Evolutionary conservation across 164 flowering plant genomes (phyloP).

Genomic region (Magnolia kwangsiensis): DNA sequence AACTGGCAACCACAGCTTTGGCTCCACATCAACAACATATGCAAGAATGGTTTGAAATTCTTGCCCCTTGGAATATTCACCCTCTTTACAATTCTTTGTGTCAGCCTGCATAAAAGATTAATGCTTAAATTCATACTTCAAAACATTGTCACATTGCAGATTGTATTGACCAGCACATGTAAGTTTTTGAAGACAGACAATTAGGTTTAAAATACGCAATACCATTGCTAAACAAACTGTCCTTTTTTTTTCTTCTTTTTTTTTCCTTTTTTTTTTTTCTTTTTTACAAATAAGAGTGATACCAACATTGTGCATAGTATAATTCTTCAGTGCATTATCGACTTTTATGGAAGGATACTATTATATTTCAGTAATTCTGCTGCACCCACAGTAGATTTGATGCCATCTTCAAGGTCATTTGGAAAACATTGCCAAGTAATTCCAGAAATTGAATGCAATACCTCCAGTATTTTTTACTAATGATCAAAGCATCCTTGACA

Average conservation of each 20-base stretch:
- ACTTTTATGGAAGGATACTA: too few species aligned
- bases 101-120: conserved; percentile 24
- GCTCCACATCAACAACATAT: conserved; percentile 64
- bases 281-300: too few species aligned
- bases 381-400: neutral
- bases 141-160: neutral
- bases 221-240: neutral
- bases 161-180: neutral
- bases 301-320: too few species aligned
- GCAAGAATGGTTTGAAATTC: conserved; percentile 44
- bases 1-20: conserved; percentile 81
- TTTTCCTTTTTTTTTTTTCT: too few species aligned
- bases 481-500: neutral
- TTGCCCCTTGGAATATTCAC: conserved; percentile 18
- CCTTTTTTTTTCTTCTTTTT: too few species aligned
- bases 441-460: neutral
- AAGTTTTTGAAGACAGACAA: neutral
- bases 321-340: too few species aligned
- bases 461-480: neutral
- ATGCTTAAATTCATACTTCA: neutral
- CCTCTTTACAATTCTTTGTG: conserved; percentile 13
- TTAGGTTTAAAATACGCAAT: neutral
- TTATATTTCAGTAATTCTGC: too few species aligned
- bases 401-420: neutral
- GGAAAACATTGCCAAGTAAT: neutral